Evolutionary conservation across 306 rosid species (phyloP).

Genomic region (Corylus americana): DNA sequence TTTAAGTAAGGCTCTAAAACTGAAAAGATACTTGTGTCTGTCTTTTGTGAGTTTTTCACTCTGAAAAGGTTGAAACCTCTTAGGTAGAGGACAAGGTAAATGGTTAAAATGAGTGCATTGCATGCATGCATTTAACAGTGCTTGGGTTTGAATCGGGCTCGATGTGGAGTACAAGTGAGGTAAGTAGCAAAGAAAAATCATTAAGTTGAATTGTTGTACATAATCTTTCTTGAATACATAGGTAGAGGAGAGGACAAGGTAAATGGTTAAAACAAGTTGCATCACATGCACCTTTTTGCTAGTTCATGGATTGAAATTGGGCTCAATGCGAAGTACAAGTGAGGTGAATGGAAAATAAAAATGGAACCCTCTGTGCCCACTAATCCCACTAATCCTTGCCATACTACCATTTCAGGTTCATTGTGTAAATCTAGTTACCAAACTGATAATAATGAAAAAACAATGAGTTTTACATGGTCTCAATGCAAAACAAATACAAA

Average conservation of each 20-base stretch:
- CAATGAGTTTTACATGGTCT: not conserved
- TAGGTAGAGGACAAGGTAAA: not conserved
- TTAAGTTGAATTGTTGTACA: not conserved
- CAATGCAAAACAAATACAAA: not conserved
- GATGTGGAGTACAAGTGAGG: not conserved
- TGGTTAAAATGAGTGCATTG: conserved; percentile 1
- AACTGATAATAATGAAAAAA: not conserved
- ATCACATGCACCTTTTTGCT: not conserved
- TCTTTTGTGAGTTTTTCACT: not conserved
- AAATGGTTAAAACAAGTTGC: no score
- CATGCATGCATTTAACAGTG: not conserved
- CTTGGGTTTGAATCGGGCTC: not conserved
- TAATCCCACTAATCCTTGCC: not conserved
- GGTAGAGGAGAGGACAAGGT: no score
- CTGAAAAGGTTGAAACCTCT: not conserved
- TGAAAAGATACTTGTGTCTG: not conserved
- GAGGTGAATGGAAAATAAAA: not conserved
- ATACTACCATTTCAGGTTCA: not conserved
- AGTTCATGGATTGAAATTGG: not conserved
- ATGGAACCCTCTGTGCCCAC: not conserved
- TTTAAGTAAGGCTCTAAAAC: not conserved
- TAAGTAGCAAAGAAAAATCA: not conserved
- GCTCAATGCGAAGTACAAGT: not conserved
- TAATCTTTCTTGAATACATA: not conserved
- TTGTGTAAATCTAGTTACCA: conserved; percentile 1